These are phyloP conservation scores for Trifolium repens DNA, from an alignment of 306 rosid species.

Conservation along the genomic window DNA sequence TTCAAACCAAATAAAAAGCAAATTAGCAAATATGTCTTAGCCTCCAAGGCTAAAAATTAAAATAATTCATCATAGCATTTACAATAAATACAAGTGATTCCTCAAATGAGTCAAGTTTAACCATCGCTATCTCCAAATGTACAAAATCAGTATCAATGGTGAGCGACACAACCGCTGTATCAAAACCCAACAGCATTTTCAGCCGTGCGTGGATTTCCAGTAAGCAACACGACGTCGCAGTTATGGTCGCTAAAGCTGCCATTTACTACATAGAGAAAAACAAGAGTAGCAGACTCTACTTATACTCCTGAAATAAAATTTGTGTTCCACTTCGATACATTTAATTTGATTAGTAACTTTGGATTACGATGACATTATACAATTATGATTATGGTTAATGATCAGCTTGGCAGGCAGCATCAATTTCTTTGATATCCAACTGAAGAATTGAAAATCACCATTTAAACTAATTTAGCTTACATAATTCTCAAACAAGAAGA, in stretches of 20 bases:
- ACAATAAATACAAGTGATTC: neutral
- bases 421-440: conserved; percentile 3
- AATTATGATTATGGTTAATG: too few species aligned
- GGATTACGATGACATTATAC: too few species aligned
- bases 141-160: neutral
- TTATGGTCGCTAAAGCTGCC: neutral
- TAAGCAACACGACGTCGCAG: too few species aligned
- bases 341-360: too few species aligned
- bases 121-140: neutral
- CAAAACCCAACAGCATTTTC: neutral
- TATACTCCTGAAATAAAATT: neutral
- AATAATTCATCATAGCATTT: neutral
- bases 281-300: conserved; percentile 4
- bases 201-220: too few species aligned
- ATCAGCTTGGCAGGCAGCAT: neutral
- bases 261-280: neutral
- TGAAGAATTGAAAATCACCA: conserved; percentile 11
- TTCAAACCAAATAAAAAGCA: neutral
- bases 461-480: conserved; percentile 1
- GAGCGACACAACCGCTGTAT: neutral
- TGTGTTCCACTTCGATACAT: too few species aligned
- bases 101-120: neutral
- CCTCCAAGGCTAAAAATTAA: neutral
- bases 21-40: neutral
- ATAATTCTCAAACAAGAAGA: neutral